Base-by-base conservation (phyloP, 169 alveolate species). In the Eimeria maxima region DNA sequence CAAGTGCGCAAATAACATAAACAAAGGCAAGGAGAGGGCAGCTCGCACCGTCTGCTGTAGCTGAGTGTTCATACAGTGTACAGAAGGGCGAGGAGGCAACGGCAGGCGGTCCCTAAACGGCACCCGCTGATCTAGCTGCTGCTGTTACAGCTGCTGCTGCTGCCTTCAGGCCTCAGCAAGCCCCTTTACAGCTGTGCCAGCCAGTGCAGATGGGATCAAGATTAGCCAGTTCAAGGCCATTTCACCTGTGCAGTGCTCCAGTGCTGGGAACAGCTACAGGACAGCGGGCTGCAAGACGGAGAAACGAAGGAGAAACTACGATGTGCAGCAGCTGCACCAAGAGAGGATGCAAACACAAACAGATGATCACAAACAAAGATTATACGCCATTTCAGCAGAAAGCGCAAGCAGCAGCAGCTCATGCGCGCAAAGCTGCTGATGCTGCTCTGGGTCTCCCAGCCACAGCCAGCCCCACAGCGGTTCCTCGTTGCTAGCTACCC, bases 391-490 rank as follows among this genome's bases (percentile, higher is more conserved):
- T 60, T 6, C 69, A 60, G 69, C n/a, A 60, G 27, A 18, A 60
- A 60, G 69, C 69, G 20, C n/a, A 60, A 60, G 69, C n/a, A 60
- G 20, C 69, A 60, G n/a, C 69, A 60, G 69, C 69, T 60, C 69
- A 60, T 53, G 18, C 63, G 18, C 63, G 22, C 63, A 1, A 53
- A 60, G 69, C 69, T 60, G n/a, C 2, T 60, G 27, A 18, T 60
- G 69, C 69, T 60, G 69, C 69, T 60, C 69, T 60, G 69, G 69
- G 69, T 18, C 69, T 60, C 69, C 27, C 69, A 60, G 69, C 69
- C 69, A 60, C 69, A 60, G 69, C 69, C 69, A 60, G 69, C 69
- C 69, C 69, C 69, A 24, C n/a, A 13, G 69, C 69, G 18, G 27
- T 18, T 60, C n/a, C 69, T 18, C 69, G 5, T 20, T 60, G 69